phyloP scores from a whole-genome alignment of 148 eudicot species.

The Simmondsia chinensis region DNA sequence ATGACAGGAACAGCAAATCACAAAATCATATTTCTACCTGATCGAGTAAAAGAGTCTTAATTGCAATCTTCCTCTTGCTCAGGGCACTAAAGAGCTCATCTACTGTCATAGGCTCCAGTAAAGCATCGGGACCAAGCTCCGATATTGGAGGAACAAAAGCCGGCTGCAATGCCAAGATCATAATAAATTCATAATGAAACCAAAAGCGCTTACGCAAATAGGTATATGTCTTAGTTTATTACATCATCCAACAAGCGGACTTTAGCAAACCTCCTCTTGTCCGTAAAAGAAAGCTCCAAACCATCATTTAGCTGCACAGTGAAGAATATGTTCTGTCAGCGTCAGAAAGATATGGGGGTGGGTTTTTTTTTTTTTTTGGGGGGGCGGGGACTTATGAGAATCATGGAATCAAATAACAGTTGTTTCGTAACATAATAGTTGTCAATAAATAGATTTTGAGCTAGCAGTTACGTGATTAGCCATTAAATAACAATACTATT shows the following conservation, averaged over 20 bases:
- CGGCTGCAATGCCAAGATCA: constrained; percentile 42
- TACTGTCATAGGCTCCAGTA: constrained; percentile 61
- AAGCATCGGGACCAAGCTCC: constrained; percentile 97
- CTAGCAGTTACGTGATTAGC: too few relatives aligned
- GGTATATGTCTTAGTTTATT: constrained; percentile 6
- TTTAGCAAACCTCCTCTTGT: constrained; percentile 95
- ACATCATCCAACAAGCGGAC: constrained; percentile 86
- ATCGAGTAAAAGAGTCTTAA: constrained; percentile 88
- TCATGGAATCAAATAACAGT: too few relatives aligned
- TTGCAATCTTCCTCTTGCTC: constrained; percentile 72
- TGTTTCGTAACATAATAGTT: too few relatives aligned
- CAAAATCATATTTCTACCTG: constrained; percentile 43
- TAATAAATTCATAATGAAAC: constrained; percentile 1
- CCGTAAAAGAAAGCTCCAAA: constrained; percentile 90
- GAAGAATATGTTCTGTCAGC: not conserved
- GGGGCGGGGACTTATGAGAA: too few relatives aligned
- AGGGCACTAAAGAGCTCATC: constrained; percentile 50
- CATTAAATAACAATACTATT: too few relatives aligned
- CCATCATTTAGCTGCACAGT: constrained; percentile 80
- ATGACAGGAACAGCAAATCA: not conserved
- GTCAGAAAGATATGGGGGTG: too few relatives aligned
- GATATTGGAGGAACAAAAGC: constrained; percentile 71
- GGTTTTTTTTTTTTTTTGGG: too few relatives aligned
- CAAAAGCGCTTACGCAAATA: not conserved
- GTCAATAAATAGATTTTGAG: too few relatives aligned